Evolutionary conservation across 306 rosid genomes (phyloP), one percentile per base, ranked within the genome.

Genomic region (Quercus parvula): DNA sequence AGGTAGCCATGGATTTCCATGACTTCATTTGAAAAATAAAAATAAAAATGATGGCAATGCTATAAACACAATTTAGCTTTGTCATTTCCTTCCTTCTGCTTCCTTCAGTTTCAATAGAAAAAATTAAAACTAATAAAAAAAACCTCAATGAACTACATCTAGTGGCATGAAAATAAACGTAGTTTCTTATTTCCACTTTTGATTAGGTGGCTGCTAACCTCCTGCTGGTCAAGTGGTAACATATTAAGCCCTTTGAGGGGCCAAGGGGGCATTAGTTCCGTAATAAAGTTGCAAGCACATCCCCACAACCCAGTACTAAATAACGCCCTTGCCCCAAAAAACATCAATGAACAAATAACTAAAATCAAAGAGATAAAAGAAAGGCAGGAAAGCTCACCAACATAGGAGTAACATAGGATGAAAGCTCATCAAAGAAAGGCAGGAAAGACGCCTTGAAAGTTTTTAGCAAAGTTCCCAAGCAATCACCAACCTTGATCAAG

Each of bases 391-490:
- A 78, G 87, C 99, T 89, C 80, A 95, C 99, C 94, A 96, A 89
- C 99, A 95, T 92, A 71, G 99, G 99, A 52, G 94, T 95, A 77
- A 95, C 56, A 84, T 91, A 95, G 22, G 97, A 85, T 22, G 94
- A 83, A 79, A 95, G 87, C 87, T 93, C 98, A 20, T 95, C 98
- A 82, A 95, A 95, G 91, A 95, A 87, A 24, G 99, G 98, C 85
- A 92, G 85, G 97, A 95, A 95, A 74, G 99, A 89, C 25, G 89
- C 92, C 76, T 86, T 89, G 85, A 95, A 92, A 41, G 96, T 92
- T 81, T 94, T 95, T 67, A 92, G 90, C 92, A 94, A 81, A 52
- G 98, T 92, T 77, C 99, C 99, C 93, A 95, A 92, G 83, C 93
- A 88, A 81, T 91, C 99, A 76, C 99, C 99, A 80, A 95, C 83